A percentile compares a stretch with the other conserved stretches of the same genome.
Conservation (phyloP, 345 rosid genomes). For the Citropsis articulata region DNA sequence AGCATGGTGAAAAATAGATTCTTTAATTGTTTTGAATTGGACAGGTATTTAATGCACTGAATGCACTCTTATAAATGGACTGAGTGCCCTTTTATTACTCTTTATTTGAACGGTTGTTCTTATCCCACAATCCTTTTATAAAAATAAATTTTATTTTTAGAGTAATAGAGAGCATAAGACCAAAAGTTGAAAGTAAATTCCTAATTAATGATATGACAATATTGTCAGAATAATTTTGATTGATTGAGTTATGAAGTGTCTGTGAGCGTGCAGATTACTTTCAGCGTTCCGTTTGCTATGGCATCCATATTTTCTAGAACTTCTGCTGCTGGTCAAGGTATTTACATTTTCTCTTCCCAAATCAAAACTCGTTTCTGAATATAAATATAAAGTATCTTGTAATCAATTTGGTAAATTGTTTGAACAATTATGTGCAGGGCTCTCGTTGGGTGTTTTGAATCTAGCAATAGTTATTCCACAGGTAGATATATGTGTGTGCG, state of each 20-base stretch:
- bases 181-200: background rate
- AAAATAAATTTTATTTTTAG: no score
- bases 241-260: background rate
- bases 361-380: background rate
- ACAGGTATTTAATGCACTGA: background rate
- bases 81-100: background rate
- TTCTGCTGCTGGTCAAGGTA: conserved; percentile 88
- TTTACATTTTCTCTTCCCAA: background rate
- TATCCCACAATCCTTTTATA: no score
- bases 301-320: conserved; percentile 70
- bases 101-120: background rate
- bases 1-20: no score
- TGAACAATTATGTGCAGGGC: conserved; percentile 38
- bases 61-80: background rate
- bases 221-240: background rate
- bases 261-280: conserved; percentile 56
- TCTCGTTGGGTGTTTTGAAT: conserved; percentile 81
- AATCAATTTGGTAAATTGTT: background rate
- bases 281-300: conserved; percentile 82
- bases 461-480: conserved; percentile 79
- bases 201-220: no score
- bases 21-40: no score
- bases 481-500: conserved; percentile 24
- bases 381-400: background rate
- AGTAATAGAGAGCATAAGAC: background rate